These are phyloP conservation scores for Silene noctiflora DNA, from an alignment of 179 eudicot species.

Conservation along the genomic window DNA sequence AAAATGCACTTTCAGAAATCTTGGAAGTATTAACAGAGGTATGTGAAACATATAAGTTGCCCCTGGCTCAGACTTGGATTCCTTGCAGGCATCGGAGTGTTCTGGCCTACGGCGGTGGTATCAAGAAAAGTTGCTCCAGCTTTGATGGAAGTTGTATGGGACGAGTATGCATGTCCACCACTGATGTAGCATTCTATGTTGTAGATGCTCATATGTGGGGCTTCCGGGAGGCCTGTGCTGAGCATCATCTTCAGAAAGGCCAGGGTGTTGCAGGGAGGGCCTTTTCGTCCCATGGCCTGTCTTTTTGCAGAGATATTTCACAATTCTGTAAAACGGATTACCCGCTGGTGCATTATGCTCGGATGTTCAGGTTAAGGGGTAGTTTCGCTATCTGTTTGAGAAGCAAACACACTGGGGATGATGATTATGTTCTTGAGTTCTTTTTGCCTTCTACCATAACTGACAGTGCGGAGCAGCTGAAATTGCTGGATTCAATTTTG, in stretches of 20 bases:
- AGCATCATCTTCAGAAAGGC: constrained; percentile 92
- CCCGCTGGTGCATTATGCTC: constrained; percentile 93
- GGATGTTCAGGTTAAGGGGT: constrained; percentile 71
- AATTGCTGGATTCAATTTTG: constrained; percentile 58
- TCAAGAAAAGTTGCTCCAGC: constrained; percentile 85
- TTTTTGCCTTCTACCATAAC: constrained; percentile 56
- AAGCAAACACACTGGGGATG: constrained; percentile 72
- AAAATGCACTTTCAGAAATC: constrained; percentile 78
- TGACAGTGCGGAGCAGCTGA: constrained; percentile 44
- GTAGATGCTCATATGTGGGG: constrained; percentile 96
- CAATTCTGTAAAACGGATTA: constrained; percentile 71
- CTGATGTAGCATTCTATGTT: constrained; percentile 83
- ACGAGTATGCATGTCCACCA: constrained; percentile 90
- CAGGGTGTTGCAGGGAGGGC: constrained; percentile 94
- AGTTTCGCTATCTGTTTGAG: constrained; percentile 79
- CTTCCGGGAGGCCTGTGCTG: constrained; percentile 90
- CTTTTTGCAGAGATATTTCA: constrained; percentile 71
- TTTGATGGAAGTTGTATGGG: constrained; percentile 94
- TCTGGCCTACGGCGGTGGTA: constrained; percentile 79
- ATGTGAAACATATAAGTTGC: constrained; percentile 80
- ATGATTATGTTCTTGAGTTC: constrained; percentile 87
- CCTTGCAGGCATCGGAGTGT: constrained; percentile 90
- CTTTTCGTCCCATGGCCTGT: constrained; percentile 52
- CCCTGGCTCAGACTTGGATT: constrained; percentile 97
- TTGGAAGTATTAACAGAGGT: constrained; percentile 77